Evolutionary conservation across 371 early-diverging fungal genomes (phyloP).

Genomic region (Mucor velutinosus): DNA sequence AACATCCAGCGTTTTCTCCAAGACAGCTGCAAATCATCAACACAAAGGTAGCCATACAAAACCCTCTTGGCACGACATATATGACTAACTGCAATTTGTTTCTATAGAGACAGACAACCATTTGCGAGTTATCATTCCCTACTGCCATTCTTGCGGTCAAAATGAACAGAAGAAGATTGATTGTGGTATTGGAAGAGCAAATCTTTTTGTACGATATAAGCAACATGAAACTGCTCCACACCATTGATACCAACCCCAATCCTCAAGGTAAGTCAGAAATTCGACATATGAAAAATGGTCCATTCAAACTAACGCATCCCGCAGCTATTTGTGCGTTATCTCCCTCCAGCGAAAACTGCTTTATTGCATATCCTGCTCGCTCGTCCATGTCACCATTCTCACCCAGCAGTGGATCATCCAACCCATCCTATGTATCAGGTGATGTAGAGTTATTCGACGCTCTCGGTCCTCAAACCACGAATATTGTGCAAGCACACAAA

Average conservation of each 20-base stretch:
- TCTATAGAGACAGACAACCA: slow-evolving; percentile 85
- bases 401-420: slow-evolving; percentile 66
- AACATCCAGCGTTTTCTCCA: slow-evolving; percentile 87
- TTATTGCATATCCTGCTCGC: slow-evolving; percentile 68
- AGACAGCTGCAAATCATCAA: slow-evolving; percentile 91
- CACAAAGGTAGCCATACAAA: slow-evolving; percentile 76
- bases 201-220: slow-evolving; percentile 92
- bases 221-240: slow-evolving; percentile 95
- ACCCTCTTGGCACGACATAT: neutral
- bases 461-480: slow-evolving; percentile 62
- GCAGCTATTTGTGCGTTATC: slow-evolving; percentile 91
- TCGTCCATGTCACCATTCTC: slow-evolving; percentile 56
- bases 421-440: slow-evolving; percentile 55
- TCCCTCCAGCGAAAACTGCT: slow-evolving; percentile 92
- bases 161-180: slow-evolving; percentile 89
- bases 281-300: neutral
- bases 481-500: slow-evolving; percentile 94
- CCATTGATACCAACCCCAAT: slow-evolving; percentile 92
- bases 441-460: slow-evolving; percentile 93
- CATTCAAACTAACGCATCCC: neutral
- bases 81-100: neutral
- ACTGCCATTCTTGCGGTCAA: slow-evolving; percentile 92
- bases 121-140: slow-evolving; percentile 94
- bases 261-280: slow-evolving; percentile 74
- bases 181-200: slow-evolving; percentile 91